Base-by-base conservation (phyloP, 2,329 filamentous ascomycete genomes). In the Aspergillus amoenus region DNA sequence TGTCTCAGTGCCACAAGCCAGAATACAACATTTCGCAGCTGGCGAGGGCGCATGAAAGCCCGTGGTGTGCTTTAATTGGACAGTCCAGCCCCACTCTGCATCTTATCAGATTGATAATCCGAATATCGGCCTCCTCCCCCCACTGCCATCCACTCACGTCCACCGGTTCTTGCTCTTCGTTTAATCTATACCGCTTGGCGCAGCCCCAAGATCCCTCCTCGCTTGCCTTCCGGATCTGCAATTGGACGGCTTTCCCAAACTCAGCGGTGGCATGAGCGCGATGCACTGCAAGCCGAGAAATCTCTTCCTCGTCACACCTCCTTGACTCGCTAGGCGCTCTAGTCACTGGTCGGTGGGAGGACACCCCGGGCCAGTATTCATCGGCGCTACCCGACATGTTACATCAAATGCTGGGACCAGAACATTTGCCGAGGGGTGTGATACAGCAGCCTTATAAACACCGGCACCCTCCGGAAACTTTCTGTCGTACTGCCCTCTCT, bases 101-200 rank as follows among this genome's bases (percentile, higher is more conserved):
- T 56, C 55, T 56, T 56, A 56, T 56, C 55, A 42, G 48, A 52
- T 52, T 56, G 48, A 56, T 56, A 46, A 49, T 24, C 48, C 22
- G 37, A 42, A n/a, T 6, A 27, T 30, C 40, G 41, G 42, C 24
- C 22, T 4, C 32, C 48, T 30, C 32, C 32, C 41, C 22, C 45
- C 17, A 41, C n/a, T 41, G 17, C 21, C 27, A 30, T 30, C 27
- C 27, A 30, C 9, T 11, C 27, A 30, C 27, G 21, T 50, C 46
- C 46, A 50, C 39, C 21, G 15, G 54, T 46, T 56, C 54, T 56
- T 45, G 18, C 46, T 27, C 8, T 22, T 39, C 7, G 45, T 40
- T 39, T 55, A 30, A 56, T 56, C 22, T 52, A 56, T 47, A 4
- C 7, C 22, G 21, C 55, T 56, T 56, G 55, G 55, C 55, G 12